Evolutionary conservation across 2,329 filamentous ascomycete species (phyloP).

Genomic region (Arachnopeziza araneosa): DNA sequence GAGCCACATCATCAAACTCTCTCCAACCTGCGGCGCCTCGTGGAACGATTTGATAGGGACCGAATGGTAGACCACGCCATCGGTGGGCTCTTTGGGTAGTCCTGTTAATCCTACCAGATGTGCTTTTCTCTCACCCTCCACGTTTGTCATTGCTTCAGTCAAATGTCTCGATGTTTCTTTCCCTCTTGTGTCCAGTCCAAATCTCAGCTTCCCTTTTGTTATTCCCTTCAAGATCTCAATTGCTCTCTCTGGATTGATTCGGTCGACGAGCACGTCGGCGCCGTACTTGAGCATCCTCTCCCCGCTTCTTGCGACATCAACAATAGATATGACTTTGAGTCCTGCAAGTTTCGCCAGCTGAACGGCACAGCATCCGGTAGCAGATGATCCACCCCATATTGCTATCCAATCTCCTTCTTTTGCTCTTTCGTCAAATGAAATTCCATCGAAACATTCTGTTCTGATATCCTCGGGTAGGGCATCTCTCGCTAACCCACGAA

Average conservation of each 20-base stretch:
- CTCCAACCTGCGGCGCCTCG: constrained; percentile 57
- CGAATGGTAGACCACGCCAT: constrained; percentile 23
- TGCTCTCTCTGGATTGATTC: constrained; percentile 59
- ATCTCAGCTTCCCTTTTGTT: constrained; percentile 53
- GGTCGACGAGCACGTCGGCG: constrained; percentile 63
- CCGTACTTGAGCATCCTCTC: constrained; percentile 45
- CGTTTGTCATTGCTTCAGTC: constrained; percentile 21
- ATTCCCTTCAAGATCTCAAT: constrained; percentile 57
- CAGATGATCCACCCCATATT: constrained; percentile 71
- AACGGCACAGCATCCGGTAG: constrained; percentile 59
- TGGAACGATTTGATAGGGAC: constrained; percentile 76
- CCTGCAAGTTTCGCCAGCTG: constrained; percentile 65
- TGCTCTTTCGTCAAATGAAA: constrained; percentile 47
- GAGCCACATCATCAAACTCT: constrained; percentile 59
- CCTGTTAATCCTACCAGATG: constrained; percentile 66
- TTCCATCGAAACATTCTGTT: constrained; percentile 55
- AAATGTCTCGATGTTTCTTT: constrained; percentile 56
- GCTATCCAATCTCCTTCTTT: constrained; percentile 62
- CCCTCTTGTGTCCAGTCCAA: constrained; percentile 64
- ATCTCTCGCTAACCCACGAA: constrained; percentile 41
- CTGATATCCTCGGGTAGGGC: constrained; percentile 55
- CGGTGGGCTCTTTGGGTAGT: constrained; percentile 47
- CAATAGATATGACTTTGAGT: constrained; percentile 58
- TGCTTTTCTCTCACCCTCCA: constrained; percentile 23
- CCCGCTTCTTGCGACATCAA: constrained; percentile 63